These are phyloP conservation scores for Mycena belliarum DNA, from an alignment of 768 basidiomycete species.

Conservation along the genomic window DNA sequence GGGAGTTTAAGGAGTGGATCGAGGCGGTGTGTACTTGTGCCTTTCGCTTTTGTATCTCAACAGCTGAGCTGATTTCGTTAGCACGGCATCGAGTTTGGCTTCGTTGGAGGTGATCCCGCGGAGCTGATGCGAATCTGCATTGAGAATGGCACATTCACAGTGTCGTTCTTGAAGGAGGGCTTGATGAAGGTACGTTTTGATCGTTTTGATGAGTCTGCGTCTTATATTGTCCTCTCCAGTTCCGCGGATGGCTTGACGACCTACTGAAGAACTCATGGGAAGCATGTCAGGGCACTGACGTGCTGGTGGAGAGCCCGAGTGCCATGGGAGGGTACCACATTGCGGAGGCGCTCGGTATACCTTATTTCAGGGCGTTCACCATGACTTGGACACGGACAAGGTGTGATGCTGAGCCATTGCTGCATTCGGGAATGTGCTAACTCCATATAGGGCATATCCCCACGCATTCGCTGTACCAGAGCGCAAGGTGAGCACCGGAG, in stretches of 20 bases:
- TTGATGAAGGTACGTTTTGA: slow-evolving; percentile 67
- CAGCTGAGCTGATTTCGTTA: slow-evolving; percentile 39
- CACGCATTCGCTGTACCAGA: slow-evolving; percentile 99
- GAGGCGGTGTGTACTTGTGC: slow-evolving; percentile 70
- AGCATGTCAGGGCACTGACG: slow-evolving; percentile 92
- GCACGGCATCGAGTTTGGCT: slow-evolving; percentile 96
- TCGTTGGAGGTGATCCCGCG: slow-evolving; percentile 95
- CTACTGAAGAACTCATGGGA: slow-evolving; percentile 94
- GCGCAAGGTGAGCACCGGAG: slow-evolving; percentile 60
- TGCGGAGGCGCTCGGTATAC: slow-evolving; percentile 90
- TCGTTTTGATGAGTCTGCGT: slow-evolving; percentile 1
- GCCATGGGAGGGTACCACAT: slow-evolving; percentile 98
- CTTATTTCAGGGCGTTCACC: slow-evolving; percentile 94
- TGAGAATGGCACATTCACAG: slow-evolving; percentile 97
- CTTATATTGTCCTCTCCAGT: slow-evolving; percentile 46
- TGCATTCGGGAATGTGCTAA: background rate
- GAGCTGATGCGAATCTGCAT: slow-evolving; percentile 98
- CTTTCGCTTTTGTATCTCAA: too few species aligned
- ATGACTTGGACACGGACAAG: slow-evolving; percentile 98
- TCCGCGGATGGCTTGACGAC: slow-evolving; percentile 98
- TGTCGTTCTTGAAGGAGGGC: slow-evolving; percentile 91
- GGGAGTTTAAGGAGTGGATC: slow-evolving; percentile 94
- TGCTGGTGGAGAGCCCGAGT: slow-evolving; percentile 92
- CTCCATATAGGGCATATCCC: slow-evolving; percentile 74
- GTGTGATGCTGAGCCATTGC: slow-evolving; percentile 41